Percentiles rank a stretch among this genome's conserved stretches.
These are phyloP conservation scores for Taphrina flavorubra DNA, from an alignment of 1,139 yeast genomes.

Conservation along the genomic window DNA sequence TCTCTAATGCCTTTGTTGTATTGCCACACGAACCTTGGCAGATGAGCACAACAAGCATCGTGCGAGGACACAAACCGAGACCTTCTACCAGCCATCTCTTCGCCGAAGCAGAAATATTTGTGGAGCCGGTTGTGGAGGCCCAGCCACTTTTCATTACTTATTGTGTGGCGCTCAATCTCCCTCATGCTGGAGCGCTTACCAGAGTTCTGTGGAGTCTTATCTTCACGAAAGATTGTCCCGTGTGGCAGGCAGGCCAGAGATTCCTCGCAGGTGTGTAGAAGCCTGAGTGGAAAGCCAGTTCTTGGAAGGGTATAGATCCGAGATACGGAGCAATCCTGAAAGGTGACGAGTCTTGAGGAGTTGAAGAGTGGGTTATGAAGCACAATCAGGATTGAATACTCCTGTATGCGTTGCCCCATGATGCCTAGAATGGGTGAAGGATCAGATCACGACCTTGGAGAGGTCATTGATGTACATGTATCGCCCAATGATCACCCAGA, in stretches of 20 bases:
- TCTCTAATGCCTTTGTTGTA: neutral
- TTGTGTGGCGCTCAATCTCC: neutral
- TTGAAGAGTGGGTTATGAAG: too few relatives aligned
- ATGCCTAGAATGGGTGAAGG: neutral
- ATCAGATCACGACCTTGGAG: neutral
- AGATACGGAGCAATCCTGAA: too few relatives aligned
- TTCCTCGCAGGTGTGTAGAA: too few relatives aligned
- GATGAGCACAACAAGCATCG: neutral
- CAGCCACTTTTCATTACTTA: conserved; percentile 15
- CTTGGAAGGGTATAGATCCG: too few relatives aligned
- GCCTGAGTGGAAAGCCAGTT: too few relatives aligned
- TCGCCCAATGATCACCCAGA: conserved; percentile 80
- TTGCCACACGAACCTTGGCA: neutral
- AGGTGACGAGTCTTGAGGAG: too few relatives aligned
- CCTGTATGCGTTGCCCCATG: too few relatives aligned
- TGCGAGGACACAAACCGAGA: neutral
- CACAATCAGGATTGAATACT: too few relatives aligned
- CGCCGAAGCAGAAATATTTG: neutral
- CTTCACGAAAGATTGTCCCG: too few relatives aligned
- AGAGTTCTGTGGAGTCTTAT: too few relatives aligned
- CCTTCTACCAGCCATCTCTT: conserved; percentile 9
- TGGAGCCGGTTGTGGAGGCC: conserved; percentile 7
- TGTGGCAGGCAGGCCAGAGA: too few relatives aligned
- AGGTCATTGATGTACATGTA: conserved; percentile 75
- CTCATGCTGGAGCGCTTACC: too few relatives aligned